Base-by-base conservation (phyloP, 2,329 filamentous ascomycete genomes). In the Microdochium trichocladiopsis region DNA sequence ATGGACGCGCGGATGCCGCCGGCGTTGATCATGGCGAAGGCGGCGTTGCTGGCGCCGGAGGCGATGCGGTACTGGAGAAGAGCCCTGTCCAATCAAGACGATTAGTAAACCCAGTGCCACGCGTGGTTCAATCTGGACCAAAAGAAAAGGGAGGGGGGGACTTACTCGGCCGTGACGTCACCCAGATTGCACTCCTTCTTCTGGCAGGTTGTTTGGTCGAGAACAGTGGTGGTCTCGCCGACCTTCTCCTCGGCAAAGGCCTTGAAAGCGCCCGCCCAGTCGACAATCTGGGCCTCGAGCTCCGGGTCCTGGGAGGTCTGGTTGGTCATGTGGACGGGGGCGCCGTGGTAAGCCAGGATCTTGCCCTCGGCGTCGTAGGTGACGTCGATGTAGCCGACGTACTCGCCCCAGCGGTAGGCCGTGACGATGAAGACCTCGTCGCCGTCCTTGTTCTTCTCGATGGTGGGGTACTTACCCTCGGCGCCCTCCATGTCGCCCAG, bases 361-460 rank as follows among this genome's bases (percentile, higher is more conserved):
- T 78, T 82, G 63, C 84, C 84, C 2, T 78, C 68, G 3, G 70
- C 57, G 58, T 84, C 81, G 60, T 84, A 87, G 1, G 79, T 81
- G 8, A 87, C 75, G 56, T 86, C 82, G 57, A 87, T 87, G 63
- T 83, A 83, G 53, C 83, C 84, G 2, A 87, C 66, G 52, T 86
- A 86, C 67, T 86, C 81, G 50, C 83, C 83, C 84, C 84, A 87
- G 56, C 82, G 77, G 62, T 83, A 87, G 2, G 83, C 79, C 8
- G 82, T 85, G 18, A 87, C 83, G 59, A 86, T 76, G 61, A 86
- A 87, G 49, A 87, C 83, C 59, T 87, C 84, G 31, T 86, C 79
- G 47, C 81, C 83, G 49, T 81, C 77, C 55, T 73, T 66, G 63
- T 87, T 84, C 25, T 77, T 67, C 50, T 76, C 75, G 50, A 87